These are phyloP conservation scores for Microbotryum violaceum DNA, from an alignment of 1,284 basidiomycete species.

Conservation along the genomic window DNA sequence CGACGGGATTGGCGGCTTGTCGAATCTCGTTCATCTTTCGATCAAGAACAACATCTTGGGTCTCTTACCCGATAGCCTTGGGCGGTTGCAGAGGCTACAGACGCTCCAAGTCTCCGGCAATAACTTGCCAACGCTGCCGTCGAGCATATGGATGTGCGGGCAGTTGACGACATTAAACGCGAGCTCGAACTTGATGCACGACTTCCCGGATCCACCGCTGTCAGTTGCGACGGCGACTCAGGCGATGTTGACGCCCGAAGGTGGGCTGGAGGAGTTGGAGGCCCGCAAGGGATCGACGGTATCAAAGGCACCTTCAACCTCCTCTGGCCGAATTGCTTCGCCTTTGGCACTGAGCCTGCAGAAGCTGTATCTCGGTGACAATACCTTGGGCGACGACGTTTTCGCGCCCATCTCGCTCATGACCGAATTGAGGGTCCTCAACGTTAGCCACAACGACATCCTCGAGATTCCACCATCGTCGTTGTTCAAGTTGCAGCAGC, in stretches of 20 bases:
- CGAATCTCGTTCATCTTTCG: constrained; percentile 62
- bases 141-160: constrained; percentile 75
- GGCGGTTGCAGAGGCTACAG: constrained; percentile 66
- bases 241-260: constrained; percentile 1
- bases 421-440: constrained; percentile 70
- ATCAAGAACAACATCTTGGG: constrained; percentile 86
- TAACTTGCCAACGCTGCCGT: constrained; percentile 69
- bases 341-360: constrained; percentile 66
- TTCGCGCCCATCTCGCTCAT: constrained; percentile 68
- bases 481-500: constrained; percentile 57
- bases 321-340: constrained; percentile 44
- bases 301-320: constrained; percentile 29
- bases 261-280: constrained; percentile 21
- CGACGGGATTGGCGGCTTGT: constrained; percentile 66
- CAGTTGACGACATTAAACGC: constrained; percentile 70
- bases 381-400: constrained; percentile 73
- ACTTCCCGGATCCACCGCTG: constrained; percentile 60
- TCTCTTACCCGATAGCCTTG: constrained; percentile 68
- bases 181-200: constrained; percentile 76
- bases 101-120: constrained; percentile 85
- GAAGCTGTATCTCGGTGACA: constrained; percentile 81
- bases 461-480: constrained; percentile 69
- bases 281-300: constrained; percentile 37
- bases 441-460: constrained; percentile 92
- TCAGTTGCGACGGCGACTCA: constrained; percentile 10